Evolutionary conservation across 2,329 filamentous ascomycete species (phyloP).

Genomic region (Microcyclospora pomicola): DNA sequence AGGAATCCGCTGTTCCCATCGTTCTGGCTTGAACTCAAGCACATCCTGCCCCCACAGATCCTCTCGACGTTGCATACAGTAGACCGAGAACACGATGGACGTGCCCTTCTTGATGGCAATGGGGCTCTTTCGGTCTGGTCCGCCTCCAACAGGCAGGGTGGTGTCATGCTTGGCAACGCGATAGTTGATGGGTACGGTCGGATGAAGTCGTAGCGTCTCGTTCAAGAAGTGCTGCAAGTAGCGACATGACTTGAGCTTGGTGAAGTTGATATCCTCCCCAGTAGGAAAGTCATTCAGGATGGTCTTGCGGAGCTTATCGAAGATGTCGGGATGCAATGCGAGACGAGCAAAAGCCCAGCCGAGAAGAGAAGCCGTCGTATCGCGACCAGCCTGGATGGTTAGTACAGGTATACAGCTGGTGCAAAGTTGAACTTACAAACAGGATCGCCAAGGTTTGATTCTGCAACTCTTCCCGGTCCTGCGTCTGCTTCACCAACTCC

Average conservation of each 20-base stretch:
- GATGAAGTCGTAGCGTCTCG: conserved; percentile 42
- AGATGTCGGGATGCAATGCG: conserved; percentile 18
- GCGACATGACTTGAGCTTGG: conserved; percentile 14
- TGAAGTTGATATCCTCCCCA: conserved; percentile 28
- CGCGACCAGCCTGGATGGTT: conserved; percentile 31
- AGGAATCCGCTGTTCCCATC: conserved; percentile 24
- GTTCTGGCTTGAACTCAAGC: conserved; percentile 34
- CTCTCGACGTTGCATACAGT: conserved; percentile 35
- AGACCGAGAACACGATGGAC: conserved; percentile 30
- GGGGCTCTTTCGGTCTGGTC: conserved; percentile 34
- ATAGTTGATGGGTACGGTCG: conserved; percentile 42
- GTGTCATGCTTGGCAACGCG: conserved; percentile 37
- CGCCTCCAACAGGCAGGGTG: conserved; percentile 36
- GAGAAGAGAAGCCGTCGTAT: conserved; percentile 43
- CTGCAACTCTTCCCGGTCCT: conserved; percentile 14
- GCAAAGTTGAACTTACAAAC: conserved; percentile 21
- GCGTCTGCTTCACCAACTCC: conserved; percentile 14
- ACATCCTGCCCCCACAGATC: conserved; percentile 36
- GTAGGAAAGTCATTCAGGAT: conserved; percentile 12
- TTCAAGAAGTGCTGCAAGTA: conserved; percentile 48
- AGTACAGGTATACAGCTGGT: too few species aligned
- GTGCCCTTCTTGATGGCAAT: conserved; percentile 37
- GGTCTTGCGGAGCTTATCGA: conserved; percentile 15
- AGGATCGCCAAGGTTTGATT: conserved; percentile 31
- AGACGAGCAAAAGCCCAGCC: conserved; percentile 30